phyloP scores from a whole-genome alignment of 2,329 filamentous ascomycete genomes.

The Aspergillus transmontanensis region DNA sequence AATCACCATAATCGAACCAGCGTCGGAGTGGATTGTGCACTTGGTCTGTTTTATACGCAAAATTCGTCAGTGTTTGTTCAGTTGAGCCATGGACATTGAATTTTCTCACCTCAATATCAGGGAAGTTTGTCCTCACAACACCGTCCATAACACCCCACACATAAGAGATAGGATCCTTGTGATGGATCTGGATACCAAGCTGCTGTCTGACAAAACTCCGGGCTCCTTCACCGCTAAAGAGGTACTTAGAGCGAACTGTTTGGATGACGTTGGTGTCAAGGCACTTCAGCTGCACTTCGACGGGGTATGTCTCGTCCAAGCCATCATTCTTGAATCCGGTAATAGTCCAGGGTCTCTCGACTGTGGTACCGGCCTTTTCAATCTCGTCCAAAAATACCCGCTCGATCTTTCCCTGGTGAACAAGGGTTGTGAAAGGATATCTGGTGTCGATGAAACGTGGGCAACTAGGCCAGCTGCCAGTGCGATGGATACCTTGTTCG shows the following conservation, averaged over 20 bases:
- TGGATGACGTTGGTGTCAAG: conserved; percentile 72
- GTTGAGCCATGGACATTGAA: background rate
- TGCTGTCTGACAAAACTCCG: conserved; percentile 62
- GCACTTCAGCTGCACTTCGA: conserved; percentile 76
- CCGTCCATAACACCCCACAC: conserved; percentile 71
- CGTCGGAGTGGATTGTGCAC: conserved; percentile 68
- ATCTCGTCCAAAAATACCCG: conserved; percentile 64
- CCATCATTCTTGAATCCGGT: conserved; percentile 63
- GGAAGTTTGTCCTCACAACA: conserved; percentile 65
- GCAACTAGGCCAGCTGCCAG: conserved; percentile 80
- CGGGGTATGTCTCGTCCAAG: conserved; percentile 70
- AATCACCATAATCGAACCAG: conserved; percentile 67
- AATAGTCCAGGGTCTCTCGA: conserved; percentile 65
- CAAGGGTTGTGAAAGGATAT: conserved; percentile 64
- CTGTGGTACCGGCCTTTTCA: conserved; percentile 57
- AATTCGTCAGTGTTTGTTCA: conserved; percentile 3
- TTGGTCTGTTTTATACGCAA: conserved; percentile 53
- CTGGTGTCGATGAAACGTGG: conserved; percentile 74
- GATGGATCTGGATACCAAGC: conserved; percentile 66
- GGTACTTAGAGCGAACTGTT: conserved; percentile 64
- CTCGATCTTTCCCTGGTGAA: conserved; percentile 66
- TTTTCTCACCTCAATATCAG: conserved; percentile 57
- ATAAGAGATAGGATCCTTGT: conserved; percentile 65
- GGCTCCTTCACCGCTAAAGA: conserved; percentile 66
- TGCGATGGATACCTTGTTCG: conserved; percentile 59